These are phyloP conservation scores for Adiantum capillusveneris DNA, from an alignment of 75 land plant genomes.

Conservation along the genomic window DNA sequence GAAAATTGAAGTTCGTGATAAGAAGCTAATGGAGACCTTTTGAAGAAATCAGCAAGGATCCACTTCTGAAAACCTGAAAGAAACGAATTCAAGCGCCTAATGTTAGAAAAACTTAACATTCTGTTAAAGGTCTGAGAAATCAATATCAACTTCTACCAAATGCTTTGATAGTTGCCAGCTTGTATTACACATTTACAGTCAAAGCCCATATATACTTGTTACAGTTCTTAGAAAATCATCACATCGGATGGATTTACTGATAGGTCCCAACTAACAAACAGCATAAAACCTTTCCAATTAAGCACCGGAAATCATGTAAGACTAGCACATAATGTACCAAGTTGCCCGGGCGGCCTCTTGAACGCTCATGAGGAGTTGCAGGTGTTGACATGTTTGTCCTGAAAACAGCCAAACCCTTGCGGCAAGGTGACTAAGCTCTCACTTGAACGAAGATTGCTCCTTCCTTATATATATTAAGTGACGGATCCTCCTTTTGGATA, in stretches of 20 bases:
- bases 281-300: neutral
- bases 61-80: slow-evolving; percentile 33
- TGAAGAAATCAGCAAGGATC: slow-evolving; percentile 30
- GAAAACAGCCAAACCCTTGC: too few species aligned
- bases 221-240: too few species aligned
- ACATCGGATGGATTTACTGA: too few species aligned
- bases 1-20: neutral
- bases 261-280: too few species aligned
- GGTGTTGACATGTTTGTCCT: slow-evolving; percentile 5
- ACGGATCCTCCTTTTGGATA: too few species aligned
- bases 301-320: neutral
- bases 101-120: neutral
- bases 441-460: too few species aligned
- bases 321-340: neutral
- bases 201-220: too few species aligned
- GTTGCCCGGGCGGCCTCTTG: slow-evolving; percentile 3
- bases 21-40: slow-evolving; percentile 18
- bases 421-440: too few species aligned
- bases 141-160: neutral
- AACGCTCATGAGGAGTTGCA: slow-evolving; percentile 12
- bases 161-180: too few species aligned
- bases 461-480: too few species aligned
- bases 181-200: too few species aligned
- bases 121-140: neutral
- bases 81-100: neutral